Evolutionary conservation across 129 eudicot genomes (phyloP), one percentile per base, ranked within the genome.

Genomic region (Lactuca saligna): DNA sequence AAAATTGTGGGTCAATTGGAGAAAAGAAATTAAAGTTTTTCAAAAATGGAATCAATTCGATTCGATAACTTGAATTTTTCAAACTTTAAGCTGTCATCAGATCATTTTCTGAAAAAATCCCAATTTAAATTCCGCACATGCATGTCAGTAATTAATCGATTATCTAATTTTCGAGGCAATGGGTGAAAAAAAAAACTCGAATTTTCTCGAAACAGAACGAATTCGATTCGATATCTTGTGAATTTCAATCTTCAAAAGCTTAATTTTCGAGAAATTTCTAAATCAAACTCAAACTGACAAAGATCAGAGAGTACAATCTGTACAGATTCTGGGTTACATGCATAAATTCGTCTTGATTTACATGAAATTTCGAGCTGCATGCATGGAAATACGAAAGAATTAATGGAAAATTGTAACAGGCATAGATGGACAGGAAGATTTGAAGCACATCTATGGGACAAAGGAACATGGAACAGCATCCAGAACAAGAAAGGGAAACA

Each of bases 381-480:
- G 83, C 80, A 76, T 60, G 51, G 50, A 68, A 41, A 68, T 61
- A 63, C 54, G 57, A 44, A 10, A 29, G 68, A 69, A 66, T 42
- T 66, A 0, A 35, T 17, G 5, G 61, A 44, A 65, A 70, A 38
- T 15, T 39, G 63, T 29, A 62, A 57, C 86, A 93, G 98, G 82
- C 98, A 93, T 55, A 73, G 90, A 74, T 87, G 95, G 93, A 87
- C 98, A 3, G 95, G 96, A 63, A 85, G 97, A 65, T 93, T 66
- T 84, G 98, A 93, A 66, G 97, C 98, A 29, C 98, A 92, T 71
- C 85, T 92, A 7, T 92, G 98, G 98, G 98, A 92, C 84, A 92
- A 86, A 80, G 82, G 81, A 79, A 69, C 92, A 20, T 89, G 92
- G 92, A 93, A 87, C 62, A 85, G n/a, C 85, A 74, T 82, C 73